Conservation (phyloP, 306 rosid species). For the Begonia peltatifolia region DNA sequence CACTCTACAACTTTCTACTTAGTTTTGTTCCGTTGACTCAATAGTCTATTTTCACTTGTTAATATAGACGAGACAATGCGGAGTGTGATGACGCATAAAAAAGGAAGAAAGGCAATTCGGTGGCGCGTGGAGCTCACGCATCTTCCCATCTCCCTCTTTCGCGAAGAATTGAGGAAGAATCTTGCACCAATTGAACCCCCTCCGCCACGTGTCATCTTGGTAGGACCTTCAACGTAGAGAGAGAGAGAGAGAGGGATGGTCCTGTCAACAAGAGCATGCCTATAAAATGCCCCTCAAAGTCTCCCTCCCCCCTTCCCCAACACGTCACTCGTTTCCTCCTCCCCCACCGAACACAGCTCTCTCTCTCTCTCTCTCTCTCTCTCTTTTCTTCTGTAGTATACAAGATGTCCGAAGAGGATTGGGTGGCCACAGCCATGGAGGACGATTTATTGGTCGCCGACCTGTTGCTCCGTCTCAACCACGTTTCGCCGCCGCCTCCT, state of each 20-base stretch:
- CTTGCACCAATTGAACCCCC: background rate
- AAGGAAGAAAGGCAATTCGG: no score
- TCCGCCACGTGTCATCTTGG: no score
- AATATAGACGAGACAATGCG: no score
- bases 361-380: slow-evolving; percentile 3
- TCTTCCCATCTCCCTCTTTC: background rate
- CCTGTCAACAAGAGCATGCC: no score
- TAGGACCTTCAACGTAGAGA: no score
- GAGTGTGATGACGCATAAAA: no score
- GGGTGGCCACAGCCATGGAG: slow-evolving; percentile 49
- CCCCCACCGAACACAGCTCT: background rate
- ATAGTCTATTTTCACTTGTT: no score
- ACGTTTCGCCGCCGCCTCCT: slow-evolving; percentile 5
- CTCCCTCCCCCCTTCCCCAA: background rate
- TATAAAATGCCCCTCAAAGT: no score
- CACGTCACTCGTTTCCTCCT: background rate
- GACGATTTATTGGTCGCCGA: slow-evolving; percentile 43
- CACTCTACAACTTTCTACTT: no score
- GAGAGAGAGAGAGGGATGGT: no score
- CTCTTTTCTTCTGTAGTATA: background rate
- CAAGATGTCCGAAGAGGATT: slow-evolving; percentile 27
- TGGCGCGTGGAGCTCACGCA: no score
- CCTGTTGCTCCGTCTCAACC: slow-evolving; percentile 24
- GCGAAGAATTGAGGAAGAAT: background rate
- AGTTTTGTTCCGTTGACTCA: no score